Percentiles rank a stretch among this genome's conserved stretches.
Evolutionary conservation across 257 asterid species (phyloP).

Genomic region (Perilla frutescens): DNA sequence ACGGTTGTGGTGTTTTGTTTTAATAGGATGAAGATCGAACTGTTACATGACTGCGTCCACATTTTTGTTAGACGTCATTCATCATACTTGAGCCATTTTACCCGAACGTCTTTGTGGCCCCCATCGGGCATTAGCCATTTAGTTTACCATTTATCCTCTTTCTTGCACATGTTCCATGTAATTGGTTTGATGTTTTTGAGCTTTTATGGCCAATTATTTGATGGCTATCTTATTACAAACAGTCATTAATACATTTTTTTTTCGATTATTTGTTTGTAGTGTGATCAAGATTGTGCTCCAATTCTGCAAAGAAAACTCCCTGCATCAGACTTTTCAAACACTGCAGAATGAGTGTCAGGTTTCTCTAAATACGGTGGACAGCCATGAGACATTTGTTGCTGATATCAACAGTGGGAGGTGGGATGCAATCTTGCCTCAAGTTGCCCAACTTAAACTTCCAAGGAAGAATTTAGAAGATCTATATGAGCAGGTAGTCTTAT

Average conservation of each 20-base stretch:
- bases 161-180: background rate
- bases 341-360: conserved; percentile 97
- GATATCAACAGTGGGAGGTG: conserved; percentile 97
- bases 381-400: conserved; percentile 83
- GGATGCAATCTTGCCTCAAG: conserved; percentile 98
- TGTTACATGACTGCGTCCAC: conserved; percentile 6
- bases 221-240: conserved; percentile 4
- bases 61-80: background rate
- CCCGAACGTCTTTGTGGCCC: background rate
- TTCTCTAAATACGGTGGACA: conserved; percentile 94
- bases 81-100: background rate
- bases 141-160: background rate
- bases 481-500: conserved; percentile 81
- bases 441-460: conserved; percentile 92
- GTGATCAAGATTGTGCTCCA: conserved; percentile 97
- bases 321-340: conserved; percentile 87
- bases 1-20: background rate
- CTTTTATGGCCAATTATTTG: conserved; percentile 15
- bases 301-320: conserved; percentile 95
- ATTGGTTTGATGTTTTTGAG: background rate
- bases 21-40: conserved; percentile 11
- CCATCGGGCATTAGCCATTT: conserved; percentile 2
- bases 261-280: conserved; percentile 49
- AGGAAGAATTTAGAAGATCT: conserved; percentile 91
- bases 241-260: background rate